Evolutionary conservation across 768 basidiomycete species (phyloP).

Genomic region (Russula sp.): DNA sequence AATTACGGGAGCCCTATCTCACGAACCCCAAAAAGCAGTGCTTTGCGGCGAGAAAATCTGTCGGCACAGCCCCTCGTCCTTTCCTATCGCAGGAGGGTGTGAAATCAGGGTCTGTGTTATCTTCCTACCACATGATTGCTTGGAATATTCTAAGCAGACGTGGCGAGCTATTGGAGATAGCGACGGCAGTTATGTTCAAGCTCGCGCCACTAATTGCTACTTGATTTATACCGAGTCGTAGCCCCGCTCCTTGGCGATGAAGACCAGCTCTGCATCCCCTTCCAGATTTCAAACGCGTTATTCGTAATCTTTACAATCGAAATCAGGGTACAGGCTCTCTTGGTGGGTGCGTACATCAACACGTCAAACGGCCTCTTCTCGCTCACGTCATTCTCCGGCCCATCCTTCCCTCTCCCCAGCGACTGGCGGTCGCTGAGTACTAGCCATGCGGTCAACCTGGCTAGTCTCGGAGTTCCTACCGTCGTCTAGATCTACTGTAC

Average conservation of each 20-base stretch:
- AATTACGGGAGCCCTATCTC: background rate
- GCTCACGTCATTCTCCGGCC: background rate
- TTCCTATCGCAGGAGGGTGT: conserved; percentile 5
- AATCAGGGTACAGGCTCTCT: background rate
- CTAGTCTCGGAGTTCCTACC: background rate
- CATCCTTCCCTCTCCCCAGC: background rate
- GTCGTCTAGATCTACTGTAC: background rate
- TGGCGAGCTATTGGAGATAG: background rate
- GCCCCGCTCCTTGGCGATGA: conserved; percentile 5
- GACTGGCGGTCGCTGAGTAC: background rate
- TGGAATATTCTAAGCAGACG: conserved; percentile 8
- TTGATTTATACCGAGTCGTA: conserved; percentile 3
- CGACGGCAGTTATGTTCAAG: background rate
- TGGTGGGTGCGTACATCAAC: background rate
- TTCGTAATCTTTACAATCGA: background rate
- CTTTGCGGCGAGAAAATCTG: background rate
- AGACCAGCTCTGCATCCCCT: background rate
- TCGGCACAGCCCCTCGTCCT: background rate
- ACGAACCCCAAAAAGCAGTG: background rate
- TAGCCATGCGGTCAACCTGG: background rate
- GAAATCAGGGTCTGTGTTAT: background rate
- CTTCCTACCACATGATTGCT: conserved; percentile 10
- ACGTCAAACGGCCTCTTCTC: background rate
- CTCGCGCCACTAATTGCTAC: conserved; percentile 14
- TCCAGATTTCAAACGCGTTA: background rate